Evolutionary conservation across 2,329 filamentous ascomycete species (phyloP), one percentile per base, ranked within the genome.

Genomic region (Fusarium nanum): DNA sequence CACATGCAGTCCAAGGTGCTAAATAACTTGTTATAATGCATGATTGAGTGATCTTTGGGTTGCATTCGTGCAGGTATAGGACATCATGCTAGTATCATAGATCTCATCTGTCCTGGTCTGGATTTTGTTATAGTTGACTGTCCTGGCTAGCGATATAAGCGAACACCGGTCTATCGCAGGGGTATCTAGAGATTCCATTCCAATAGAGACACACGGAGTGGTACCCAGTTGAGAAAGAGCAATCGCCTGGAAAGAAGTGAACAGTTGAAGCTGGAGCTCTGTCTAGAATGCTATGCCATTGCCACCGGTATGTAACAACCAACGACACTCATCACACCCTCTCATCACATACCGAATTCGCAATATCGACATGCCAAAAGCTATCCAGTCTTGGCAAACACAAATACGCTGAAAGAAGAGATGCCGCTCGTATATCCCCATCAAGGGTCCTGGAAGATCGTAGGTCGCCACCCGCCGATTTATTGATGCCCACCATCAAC

Each of bases 31-130:
- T 54, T 68, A 37, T 54, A 59, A 64, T 64, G 46, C 54, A 57
- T 40, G 13, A 50, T 30, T 28, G 20, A 13, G n/a, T 37, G 55
- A 64, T 28, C 22, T 52, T 42, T n/a, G 45, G 60, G 68, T 71
- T 71, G 64, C 68, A 69, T 57, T 37, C 42, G 27, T 14, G 25
- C 25, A 45, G 32, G 34, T 40, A 55, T 37, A 44, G 32, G 22
- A n/a, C 40, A 56, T 37, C 45, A 62, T 62, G 9, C 20, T 32
- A 20, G 49, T 56, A 67, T 71, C 64, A 58, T 71, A 56, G 68
- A 71, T 66, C 68, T 69, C 68, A 69, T 69, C 68, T 70, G 32
- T 45, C 47, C 42, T 34, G 42, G 62, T 46, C 67, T 52, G 48
- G 52, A 67, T 63, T 42, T 71, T 37, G 32, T 14, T 23, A 41